Conservation (phyloP, 768 basidiomycete genomes). For the Infundibulicybe gibba region DNA sequence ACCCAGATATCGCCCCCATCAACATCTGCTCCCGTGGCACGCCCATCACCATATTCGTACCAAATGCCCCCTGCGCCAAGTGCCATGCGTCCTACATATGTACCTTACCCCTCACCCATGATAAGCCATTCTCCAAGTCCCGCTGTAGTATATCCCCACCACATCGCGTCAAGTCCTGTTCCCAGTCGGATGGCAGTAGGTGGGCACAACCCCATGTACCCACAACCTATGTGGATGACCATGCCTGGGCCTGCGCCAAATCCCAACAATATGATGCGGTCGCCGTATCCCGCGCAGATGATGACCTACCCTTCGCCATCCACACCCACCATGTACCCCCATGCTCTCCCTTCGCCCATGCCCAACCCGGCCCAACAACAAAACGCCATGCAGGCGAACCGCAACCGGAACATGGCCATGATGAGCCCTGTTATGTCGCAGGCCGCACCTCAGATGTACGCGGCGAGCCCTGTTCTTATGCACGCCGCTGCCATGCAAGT, state of each 20-base stretch:
- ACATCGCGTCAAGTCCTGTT: constrained; percentile 59
- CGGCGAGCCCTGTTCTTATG: constrained; percentile 66
- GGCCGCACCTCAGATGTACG: constrained; percentile 59
- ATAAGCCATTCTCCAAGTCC: constrained; percentile 71
- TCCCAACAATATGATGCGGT: constrained; percentile 52
- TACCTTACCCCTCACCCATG: constrained; percentile 64
- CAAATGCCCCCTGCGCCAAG: constrained; percentile 43
- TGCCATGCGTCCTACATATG: constrained; percentile 54
- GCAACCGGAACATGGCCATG: constrained; percentile 53
- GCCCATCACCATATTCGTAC: constrained; percentile 37
- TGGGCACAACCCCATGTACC: constrained; percentile 57
- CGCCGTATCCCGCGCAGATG: constrained; percentile 64
- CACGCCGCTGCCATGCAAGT: constrained; percentile 49
- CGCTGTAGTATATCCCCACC: constrained; percentile 59
- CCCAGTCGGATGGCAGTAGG: constrained; percentile 59
- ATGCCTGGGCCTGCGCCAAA: constrained; percentile 44
- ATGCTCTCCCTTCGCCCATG: constrained; percentile 38
- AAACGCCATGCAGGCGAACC: constrained; percentile 29
- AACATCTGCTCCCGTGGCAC: constrained; percentile 41
- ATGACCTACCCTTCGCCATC: constrained; percentile 62
- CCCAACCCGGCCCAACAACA: constrained; percentile 39
- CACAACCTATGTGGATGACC: constrained; percentile 65
- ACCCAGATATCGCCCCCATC: constrained; percentile 50
- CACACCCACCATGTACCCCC: constrained; percentile 44
- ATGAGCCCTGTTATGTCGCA: constrained; percentile 74